phyloP scores from a whole-genome alignment of 2,329 filamentous ascomycete genomes.

The Didymellaceae sp. region DNA sequence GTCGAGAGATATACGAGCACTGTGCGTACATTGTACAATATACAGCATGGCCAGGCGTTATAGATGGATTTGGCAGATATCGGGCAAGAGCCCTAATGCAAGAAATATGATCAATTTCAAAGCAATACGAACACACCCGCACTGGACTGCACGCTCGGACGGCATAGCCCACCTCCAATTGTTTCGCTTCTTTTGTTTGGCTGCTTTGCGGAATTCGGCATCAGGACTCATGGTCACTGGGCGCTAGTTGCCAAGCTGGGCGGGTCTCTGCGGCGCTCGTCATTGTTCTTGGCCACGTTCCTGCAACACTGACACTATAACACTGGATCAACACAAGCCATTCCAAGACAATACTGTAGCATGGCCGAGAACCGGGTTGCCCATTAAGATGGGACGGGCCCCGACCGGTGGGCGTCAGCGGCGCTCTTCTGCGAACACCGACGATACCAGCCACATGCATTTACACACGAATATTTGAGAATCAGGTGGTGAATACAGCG shows the following conservation, averaged over 20 bases:
- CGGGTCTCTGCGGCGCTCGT: constrained; percentile 6
- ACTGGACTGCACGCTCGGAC: no score
- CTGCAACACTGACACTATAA: background rate
- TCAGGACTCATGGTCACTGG: background rate
- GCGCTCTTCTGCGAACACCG: background rate
- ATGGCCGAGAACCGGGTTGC: constrained; percentile 3
- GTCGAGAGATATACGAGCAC: constrained; percentile 9
- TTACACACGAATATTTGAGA: no score
- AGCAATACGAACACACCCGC: no score
- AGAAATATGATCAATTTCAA: background rate
- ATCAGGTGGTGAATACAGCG: no score
- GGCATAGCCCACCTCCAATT: no score
- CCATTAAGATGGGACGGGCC: background rate
- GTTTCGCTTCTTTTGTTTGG: background rate
- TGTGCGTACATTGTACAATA: constrained; percentile 37
- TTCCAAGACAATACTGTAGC: constrained; percentile 2
- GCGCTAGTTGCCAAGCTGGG: constrained; percentile 7
- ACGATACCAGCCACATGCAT: background rate
- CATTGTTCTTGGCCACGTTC: constrained; percentile 11
- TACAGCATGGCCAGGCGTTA: constrained; percentile 38
- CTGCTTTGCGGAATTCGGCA: constrained; percentile 2
- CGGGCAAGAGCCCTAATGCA: constrained; percentile 13
- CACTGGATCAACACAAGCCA: constrained; percentile 2
- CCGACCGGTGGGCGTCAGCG: background rate
- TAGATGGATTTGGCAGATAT: constrained; percentile 19